A percentile compares a stretch with the other conserved stretches of the same genome.
These are phyloP conservation scores for Candida alai DNA, from an alignment of 805 yeast genomes.

Conservation along the genomic window DNA sequence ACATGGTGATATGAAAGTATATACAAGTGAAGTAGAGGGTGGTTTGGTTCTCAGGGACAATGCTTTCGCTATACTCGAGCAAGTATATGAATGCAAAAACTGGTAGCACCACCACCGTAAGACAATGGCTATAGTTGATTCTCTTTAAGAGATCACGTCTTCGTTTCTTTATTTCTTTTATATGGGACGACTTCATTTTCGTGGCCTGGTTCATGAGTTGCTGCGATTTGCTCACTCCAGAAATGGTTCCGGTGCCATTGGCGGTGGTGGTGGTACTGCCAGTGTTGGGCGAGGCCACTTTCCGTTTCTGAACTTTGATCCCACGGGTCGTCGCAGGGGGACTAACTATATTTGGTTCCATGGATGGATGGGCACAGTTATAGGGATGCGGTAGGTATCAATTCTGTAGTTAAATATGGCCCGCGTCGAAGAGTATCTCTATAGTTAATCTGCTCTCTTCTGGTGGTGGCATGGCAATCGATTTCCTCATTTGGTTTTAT, in stretches of 20 bases:
- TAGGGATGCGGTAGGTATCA: too few relatives aligned
- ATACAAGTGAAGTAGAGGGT: slow-evolving; percentile 27
- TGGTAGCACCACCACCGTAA: slow-evolving; percentile 34
- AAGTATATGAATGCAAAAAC: slow-evolving; percentile 24
- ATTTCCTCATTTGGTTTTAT: too few relatives aligned
- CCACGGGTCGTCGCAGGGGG: too few relatives aligned
- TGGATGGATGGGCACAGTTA: too few relatives aligned
- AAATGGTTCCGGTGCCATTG: not conserved
- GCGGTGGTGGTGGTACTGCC: not conserved
- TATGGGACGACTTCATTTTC: slow-evolving; percentile 24
- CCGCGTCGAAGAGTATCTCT: too few relatives aligned
- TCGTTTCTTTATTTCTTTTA: slow-evolving; percentile 31
- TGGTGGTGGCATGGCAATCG: too few relatives aligned
- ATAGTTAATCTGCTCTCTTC: too few relatives aligned
- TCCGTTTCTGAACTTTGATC: too few relatives aligned
- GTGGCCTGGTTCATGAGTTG: slow-evolving; percentile 21
- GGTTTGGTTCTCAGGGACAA: slow-evolving; percentile 22
- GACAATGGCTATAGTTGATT: slow-evolving; percentile 32
- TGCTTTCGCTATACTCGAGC: slow-evolving; percentile 14
- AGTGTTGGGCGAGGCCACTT: too few relatives aligned
- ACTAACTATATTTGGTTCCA: too few relatives aligned
- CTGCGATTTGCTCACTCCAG: too few relatives aligned
- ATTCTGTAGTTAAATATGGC: too few relatives aligned
- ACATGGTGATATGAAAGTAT: slow-evolving; percentile 33
- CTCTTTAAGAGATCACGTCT: slow-evolving; percentile 34